Percentiles rank a stretch among this genome's conserved stretches.
phyloP scores from a whole-genome alignment of 2,329 filamentous ascomycete species.

The Beauveria brongniartii region DNA sequence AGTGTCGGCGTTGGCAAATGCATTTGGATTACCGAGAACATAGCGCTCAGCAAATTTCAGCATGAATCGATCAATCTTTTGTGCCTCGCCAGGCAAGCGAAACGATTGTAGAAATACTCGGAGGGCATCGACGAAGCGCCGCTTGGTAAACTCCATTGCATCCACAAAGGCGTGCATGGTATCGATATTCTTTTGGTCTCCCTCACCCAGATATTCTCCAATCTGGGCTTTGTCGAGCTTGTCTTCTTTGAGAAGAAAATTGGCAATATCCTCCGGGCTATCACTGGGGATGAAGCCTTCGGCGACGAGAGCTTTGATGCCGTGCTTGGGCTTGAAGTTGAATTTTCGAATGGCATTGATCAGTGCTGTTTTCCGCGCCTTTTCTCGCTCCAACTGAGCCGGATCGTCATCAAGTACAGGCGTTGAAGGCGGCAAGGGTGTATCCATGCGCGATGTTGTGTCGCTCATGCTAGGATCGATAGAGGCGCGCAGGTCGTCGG shows the following conservation, averaged over 20 bases:
- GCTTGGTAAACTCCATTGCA: slow-evolving; percentile 84
- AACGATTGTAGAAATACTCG: slow-evolving; percentile 91
- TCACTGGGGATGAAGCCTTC: slow-evolving; percentile 83
- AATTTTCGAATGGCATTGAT: slow-evolving; percentile 85
- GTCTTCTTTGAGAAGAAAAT: slow-evolving; percentile 73
- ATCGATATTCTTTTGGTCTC: slow-evolving; percentile 85
- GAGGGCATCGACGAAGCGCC: slow-evolving; percentile 85
- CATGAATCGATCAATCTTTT: slow-evolving; percentile 99
- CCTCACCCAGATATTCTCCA: slow-evolving; percentile 91
- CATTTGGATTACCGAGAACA: slow-evolving; percentile 88
- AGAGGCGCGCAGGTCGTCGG: slow-evolving; percentile 45
- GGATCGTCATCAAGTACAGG: slow-evolving; percentile 80
- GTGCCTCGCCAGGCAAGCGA: slow-evolving; percentile 87
- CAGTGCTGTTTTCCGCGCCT: slow-evolving; percentile 86
- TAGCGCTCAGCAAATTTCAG: slow-evolving; percentile 97
- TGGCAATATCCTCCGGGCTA: slow-evolving; percentile 71
- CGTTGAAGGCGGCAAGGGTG: slow-evolving; percentile 52
- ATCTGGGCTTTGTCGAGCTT: slow-evolving; percentile 85
- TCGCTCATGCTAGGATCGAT: slow-evolving; percentile 60
- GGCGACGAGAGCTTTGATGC: slow-evolving; percentile 73
- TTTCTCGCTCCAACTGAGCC: slow-evolving; percentile 87
- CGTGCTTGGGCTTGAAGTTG: slow-evolving; percentile 96
- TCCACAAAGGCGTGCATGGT: slow-evolving; percentile 99
- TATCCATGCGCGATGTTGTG: slow-evolving; percentile 53
- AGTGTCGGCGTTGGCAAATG: slow-evolving; percentile 96